phyloP scores from a whole-genome alignment of 345 rosid genomes.

The Hibiscus tridactylites region DNA sequence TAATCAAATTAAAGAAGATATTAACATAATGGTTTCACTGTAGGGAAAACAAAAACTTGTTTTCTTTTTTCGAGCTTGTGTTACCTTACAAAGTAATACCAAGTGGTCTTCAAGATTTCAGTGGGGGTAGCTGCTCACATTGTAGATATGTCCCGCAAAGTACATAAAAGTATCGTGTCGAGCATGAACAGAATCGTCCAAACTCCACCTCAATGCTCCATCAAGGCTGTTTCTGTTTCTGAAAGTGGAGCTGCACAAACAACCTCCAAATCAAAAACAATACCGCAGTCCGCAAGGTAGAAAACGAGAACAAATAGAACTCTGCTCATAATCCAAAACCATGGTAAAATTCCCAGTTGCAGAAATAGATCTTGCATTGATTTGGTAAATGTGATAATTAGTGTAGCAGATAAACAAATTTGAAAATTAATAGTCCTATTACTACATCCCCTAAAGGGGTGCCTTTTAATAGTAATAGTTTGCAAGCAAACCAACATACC shows the following conservation, averaged over 20 bases:
- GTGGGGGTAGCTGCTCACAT: not conserved
- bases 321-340: not conserved
- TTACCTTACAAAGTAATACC: constrained; percentile 4
- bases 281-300: not conserved
- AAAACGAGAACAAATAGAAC: not conserved
- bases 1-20: not conserved
- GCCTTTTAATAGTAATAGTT: not conserved
- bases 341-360: not conserved
- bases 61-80: not conserved
- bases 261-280: constrained; percentile 8
- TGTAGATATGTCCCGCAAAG: not conserved
- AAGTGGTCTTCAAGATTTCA: not conserved
- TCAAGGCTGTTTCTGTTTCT: constrained; percentile 72
- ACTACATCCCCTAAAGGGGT: not conserved
- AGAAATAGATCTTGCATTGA: not conserved
- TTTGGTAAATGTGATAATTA: not conserved
- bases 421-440: not conserved
- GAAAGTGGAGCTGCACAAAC: constrained; percentile 67
- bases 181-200: constrained; percentile 4
- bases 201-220: constrained; percentile 49
- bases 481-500: constrained; percentile 41
- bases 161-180: constrained; percentile 15
- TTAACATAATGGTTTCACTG: not conserved
- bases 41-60: not conserved
- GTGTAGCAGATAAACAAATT: not conserved